Evolutionary conservation across 1,284 basidiomycete species (phyloP).

Genomic region (Phellopilus nigrolimitatus): DNA sequence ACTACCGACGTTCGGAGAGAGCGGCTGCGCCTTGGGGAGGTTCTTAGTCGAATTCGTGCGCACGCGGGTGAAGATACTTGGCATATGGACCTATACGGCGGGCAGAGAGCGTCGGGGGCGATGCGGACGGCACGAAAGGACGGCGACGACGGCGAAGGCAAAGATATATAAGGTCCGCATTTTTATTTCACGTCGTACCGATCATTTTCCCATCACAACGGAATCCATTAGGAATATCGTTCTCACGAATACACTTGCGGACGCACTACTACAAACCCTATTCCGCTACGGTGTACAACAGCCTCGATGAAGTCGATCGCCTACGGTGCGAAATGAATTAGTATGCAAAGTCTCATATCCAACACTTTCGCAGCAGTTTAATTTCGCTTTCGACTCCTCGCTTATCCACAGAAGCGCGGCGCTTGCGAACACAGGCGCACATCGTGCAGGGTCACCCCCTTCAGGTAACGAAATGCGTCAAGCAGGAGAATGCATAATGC

Average conservation of each 20-base stretch:
- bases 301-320: too few relatives aligned
- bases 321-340: too few relatives aligned
- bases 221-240: background rate
- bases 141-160: background rate
- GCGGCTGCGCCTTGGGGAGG: slow-evolving; percentile 15
- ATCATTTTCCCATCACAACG: background rate
- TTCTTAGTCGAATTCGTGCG: slow-evolving; percentile 43
- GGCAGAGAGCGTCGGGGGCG: background rate
- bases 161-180: background rate
- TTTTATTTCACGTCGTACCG: background rate
- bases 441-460: too few relatives aligned
- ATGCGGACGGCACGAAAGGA: background rate
- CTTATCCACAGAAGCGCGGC: too few relatives aligned
- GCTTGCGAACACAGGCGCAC: too few relatives aligned
- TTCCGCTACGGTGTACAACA: too few relatives aligned
- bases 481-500: too few relatives aligned
- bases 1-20: slow-evolving; percentile 12
- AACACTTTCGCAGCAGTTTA: too few relatives aligned
- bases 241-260: background rate
- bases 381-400: too few relatives aligned
- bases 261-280: too few relatives aligned
- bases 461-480: too few relatives aligned
- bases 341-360: too few relatives aligned
- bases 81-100: slow-evolving; percentile 33
- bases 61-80: slow-evolving; percentile 52